Conservation (phyloP, 1,284 basidiomycete genomes). For the Takashimella koratensis region DNA sequence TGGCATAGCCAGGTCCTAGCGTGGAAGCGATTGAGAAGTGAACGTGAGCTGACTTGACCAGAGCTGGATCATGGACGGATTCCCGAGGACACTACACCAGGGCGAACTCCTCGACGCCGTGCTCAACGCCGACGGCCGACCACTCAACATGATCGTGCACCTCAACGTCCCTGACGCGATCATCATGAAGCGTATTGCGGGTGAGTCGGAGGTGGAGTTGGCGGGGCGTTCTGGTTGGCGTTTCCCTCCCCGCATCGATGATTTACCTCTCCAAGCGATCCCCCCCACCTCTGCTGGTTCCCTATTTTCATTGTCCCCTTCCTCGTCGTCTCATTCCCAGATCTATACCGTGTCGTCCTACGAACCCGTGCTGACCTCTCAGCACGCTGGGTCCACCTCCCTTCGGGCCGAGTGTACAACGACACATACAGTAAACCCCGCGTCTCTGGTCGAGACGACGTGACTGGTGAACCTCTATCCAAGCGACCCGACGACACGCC, state of each 20-base stretch:
- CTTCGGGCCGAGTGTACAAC: constrained; percentile 93
- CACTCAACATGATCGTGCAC: constrained; percentile 83
- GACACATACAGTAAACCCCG: constrained; percentile 85
- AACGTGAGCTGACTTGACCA: constrained; percentile 12
- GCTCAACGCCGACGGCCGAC: constrained; percentile 52
- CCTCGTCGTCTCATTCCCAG: constrained; percentile 1
- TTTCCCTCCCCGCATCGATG: too few species aligned
- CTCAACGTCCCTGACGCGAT: constrained; percentile 86
- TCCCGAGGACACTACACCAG: constrained; percentile 88
- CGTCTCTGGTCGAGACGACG: constrained; percentile 79
- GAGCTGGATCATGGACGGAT: constrained; percentile 91
- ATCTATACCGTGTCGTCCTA: too few species aligned
- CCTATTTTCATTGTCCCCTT: background rate
- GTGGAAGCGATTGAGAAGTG: too few species aligned
- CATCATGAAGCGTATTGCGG: constrained; percentile 81
- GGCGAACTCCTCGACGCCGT: constrained; percentile 71
- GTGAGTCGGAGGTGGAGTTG: constrained; percentile 35
- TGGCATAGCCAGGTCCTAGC: too few species aligned
- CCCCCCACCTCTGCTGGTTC: too few species aligned
- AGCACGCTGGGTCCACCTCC: constrained; percentile 90
- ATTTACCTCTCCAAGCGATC: too few species aligned
- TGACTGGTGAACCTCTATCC: constrained; percentile 83
- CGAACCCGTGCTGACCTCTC: constrained; percentile 2
- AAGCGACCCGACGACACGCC: constrained; percentile 92
- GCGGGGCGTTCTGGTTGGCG: too few species aligned